These are phyloP conservation scores for Boletus smithii DNA, from an alignment of 1,284 basidiomycete species.

Conservation along the genomic window DNA sequence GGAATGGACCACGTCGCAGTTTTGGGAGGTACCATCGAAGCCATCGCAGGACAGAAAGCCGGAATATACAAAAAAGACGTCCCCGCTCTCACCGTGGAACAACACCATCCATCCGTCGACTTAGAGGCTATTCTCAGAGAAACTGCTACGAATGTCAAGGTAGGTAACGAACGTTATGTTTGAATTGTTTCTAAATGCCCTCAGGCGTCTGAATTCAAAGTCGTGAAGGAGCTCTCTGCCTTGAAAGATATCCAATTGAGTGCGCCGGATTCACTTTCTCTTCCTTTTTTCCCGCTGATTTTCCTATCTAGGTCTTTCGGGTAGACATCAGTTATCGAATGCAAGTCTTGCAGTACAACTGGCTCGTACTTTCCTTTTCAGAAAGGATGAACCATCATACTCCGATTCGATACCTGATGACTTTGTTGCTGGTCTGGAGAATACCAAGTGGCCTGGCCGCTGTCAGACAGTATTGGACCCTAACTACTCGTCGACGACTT, in stretches of 20 bases:
- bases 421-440: constrained; percentile 63
- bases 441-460: constrained; percentile 91
- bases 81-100: constrained; percentile 81
- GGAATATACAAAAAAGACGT: constrained; percentile 95
- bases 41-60: constrained; percentile 95
- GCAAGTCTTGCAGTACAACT: constrained; percentile 85
- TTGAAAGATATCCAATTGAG: constrained; percentile 64
- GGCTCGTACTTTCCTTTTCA: constrained; percentile 61
- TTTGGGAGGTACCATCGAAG: constrained; percentile 84
- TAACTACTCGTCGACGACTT: constrained; percentile 50
- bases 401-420: constrained; percentile 44
- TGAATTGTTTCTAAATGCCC: background rate
- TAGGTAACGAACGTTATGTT: constrained; percentile 19
- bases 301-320: constrained; percentile 66
- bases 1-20: constrained; percentile 94
- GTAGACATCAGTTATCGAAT: constrained; percentile 88
- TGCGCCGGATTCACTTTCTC: constrained; percentile 25
- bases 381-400: constrained; percentile 13
- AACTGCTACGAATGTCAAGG: constrained; percentile 67
- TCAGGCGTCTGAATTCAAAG: constrained; percentile 64
- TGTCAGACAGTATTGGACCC: constrained; percentile 83
- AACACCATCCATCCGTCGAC: constrained; percentile 71
- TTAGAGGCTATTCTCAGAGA: constrained; percentile 66
- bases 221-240: constrained; percentile 48
- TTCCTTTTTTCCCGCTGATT: constrained; percentile 2